phyloP scores from a whole-genome alignment of 257 asterid species.

The Nicotiana attenuata region DNA sequence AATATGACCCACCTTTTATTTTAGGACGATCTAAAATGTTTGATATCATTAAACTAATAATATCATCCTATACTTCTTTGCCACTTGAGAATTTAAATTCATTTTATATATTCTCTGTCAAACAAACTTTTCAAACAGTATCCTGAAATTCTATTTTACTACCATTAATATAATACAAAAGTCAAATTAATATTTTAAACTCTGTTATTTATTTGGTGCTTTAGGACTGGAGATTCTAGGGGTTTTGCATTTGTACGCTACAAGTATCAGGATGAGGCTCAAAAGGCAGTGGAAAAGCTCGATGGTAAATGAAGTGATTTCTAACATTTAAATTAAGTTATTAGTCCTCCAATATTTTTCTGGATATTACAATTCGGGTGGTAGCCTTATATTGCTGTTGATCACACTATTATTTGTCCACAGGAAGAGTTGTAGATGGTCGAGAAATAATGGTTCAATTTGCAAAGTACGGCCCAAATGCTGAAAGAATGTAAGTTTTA shows the following conservation, averaged over 20 bases:
- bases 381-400: not conserved
- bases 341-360: not conserved
- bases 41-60: not conserved
- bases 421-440: constrained; percentile 94
- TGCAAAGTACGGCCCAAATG: constrained; percentile 97
- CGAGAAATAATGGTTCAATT: constrained; percentile 97
- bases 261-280: constrained; percentile 94
- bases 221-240: constrained; percentile 96
- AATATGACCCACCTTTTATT: not conserved
- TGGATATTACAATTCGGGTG: not conserved
- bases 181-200: not conserved
- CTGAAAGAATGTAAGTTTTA: constrained; percentile 73
- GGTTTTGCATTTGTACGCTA: constrained; percentile 97
- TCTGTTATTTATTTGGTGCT: not conserved
- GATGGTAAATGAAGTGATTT: constrained; percentile 51
- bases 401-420: constrained; percentile 2
- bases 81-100: not conserved
- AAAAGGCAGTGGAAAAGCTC: constrained; percentile 87
- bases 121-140: not conserved
- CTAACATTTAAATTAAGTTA: not conserved
- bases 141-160: not conserved
- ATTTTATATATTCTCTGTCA: not conserved
- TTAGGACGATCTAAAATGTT: not conserved
- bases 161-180: not conserved
- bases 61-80: not conserved